Evolutionary conservation across 805 yeast species (phyloP), one percentile per base, ranked within the genome.

Genomic region (Candida hungchunana): DNA sequence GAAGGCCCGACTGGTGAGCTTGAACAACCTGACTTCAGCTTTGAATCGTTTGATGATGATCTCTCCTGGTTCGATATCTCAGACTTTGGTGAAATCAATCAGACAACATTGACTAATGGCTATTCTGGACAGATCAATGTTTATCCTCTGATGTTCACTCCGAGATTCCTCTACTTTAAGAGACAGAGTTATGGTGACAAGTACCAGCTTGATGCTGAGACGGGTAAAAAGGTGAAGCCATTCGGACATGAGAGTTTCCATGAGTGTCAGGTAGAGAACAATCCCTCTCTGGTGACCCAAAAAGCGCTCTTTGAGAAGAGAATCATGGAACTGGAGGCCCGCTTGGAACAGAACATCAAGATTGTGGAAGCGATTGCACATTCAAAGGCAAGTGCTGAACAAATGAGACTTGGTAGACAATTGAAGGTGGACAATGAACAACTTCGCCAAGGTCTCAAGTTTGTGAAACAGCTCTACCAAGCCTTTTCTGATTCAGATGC

Each of bases 121-220:
- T 56, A 57, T 32, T 49, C 58, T 4, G 64, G 79, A 40, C 28
- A 48, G 10, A 65, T 86, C 31, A 63, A 59, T 11, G 71, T 81
- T 3, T 51, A 63, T 28, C 90, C 95, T 3, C 59, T 88, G 43
- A 49, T 85, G 47, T 77, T 63, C 56, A 67, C 94, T 0, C 84
- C 90, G 5, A 63, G 75, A 29, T 80, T 88, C 53, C 66, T 80
- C 3, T 89, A 85, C 55, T 62, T 73, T 42, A 68, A 90, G 32
- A 77, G 81, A 43, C 77, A 86, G 2, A 69, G 67, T 34, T 67
- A 71, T 42, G 70, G 66, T 2, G 64, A 65, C 26, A 59, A 52
- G 35, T 60, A 51, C 36, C 69, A 66, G 37, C 44, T 63, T n/a
- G 64, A 64, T 43, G 53, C 56, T n/a, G 54, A 53, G 9, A 59